Base-by-base conservation (phyloP, 75 land plant species). In the Pinus tabuliformis region DNA sequence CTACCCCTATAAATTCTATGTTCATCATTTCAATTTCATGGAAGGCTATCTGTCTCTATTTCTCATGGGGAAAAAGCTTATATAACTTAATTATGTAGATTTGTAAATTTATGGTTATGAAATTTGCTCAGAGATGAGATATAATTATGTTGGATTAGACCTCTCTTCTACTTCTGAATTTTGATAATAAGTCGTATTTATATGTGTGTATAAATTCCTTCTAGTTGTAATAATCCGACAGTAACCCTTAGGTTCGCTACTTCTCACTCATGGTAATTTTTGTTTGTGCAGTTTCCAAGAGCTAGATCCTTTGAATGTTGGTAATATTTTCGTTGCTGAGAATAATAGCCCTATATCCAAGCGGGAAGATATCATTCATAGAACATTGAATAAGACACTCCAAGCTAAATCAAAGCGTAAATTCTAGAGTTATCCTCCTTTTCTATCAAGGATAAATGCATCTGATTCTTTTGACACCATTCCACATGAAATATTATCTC, bases 261-360 rank as follows among this genome's bases (percentile, higher is more conserved):
- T 21, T 64, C 52, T 76, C 22, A 39, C 21, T 56, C 22, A 66
- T 22, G 36, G 1, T 2, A 12, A 18, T 39, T 11, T 82, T 45
- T 8, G 70, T 30, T 22, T 33, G 2, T 33, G 33, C 1, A 33
- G 33, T 33, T 33, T 33, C 33, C 33, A 33, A 30, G 33, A 33
- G 33, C 0, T 33, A 33, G 98, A 94, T 37, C 99, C 99, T 66
- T 80, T 96, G 75, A 94, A 92, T 85, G 96, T 93, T 74, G 94
- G 97, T n/a, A 96, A 96, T 64, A 84, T 96, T 6, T 81, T 96
- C 72, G 92, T 95, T 72, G 90, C 92, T 57, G 95, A 94, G 78
- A 92, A 96, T 76, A 84, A 70, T 37, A 90, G 91, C 5, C 93
- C 89, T 57, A 89, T 86, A 75, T 62, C 77, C 45, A 89, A 63